Evolutionary conservation across 306 rosid genomes (phyloP), one percentile per base, ranked within the genome.

Genomic region (Cucumis cinereus): DNA sequence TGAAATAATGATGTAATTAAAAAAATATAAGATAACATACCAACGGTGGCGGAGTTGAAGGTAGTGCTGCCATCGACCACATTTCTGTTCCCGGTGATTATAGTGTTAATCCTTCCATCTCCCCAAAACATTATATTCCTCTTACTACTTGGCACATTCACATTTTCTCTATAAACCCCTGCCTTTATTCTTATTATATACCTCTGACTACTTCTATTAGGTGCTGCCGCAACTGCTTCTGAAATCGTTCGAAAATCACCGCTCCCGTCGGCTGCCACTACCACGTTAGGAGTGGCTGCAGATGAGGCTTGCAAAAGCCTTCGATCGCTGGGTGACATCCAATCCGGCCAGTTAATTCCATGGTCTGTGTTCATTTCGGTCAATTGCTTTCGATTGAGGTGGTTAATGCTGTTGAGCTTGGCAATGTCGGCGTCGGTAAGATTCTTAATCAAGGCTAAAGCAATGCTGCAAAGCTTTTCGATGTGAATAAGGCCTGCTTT

Each of bases 61-160:
- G 98, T 94, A 3, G 98, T 94, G 85, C 96, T 89, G 1, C 98
- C 98, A 56, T 94, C 98, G 15, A 85, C 88, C 19, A 94, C 98
- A 26, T 94, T 94, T 75, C 83, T 83, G 23, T 83, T 90, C 0
- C 55, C 97, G 0, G 97, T 94, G 63, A 94, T 94, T 28, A 94
- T 87, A 4, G 98, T 94, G 79, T 2, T 83, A 0, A 76, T 41
- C 47, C 80, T 83, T 5, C 95, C 97, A 52, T 94, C 98, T 4
- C 98, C 98, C 81, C 89, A 50, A 54, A 94, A 91, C 96, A 91
- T 90, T 0, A 94, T 78, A 58, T 90, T 87, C 8, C 53, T 89
- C 85, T 91, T 89, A 68, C 81, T 84, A 82, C 86, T 94, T 0
- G 93, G 75, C 77, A 94, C 95, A 0, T 87, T 90, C 66, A 94